Evolutionary conservation across 805 yeast species (phyloP).

Genomic region (Pichia pseudocactophila): DNA sequence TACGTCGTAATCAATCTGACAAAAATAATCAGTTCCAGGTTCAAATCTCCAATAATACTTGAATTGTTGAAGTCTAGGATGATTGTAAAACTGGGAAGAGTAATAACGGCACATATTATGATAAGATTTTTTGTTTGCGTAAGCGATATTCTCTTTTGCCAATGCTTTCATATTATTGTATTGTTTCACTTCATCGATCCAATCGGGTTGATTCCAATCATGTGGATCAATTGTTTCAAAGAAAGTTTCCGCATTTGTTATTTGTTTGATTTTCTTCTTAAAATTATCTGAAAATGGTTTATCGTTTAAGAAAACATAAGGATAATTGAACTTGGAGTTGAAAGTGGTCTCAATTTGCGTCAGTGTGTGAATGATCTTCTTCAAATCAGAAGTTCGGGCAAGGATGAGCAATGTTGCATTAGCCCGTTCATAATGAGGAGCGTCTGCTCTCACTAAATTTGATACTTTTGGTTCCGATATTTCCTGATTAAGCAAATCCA

Average conservation of each 20-base stretch:
- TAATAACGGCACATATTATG: slow-evolving; percentile 84
- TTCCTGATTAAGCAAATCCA: slow-evolving; percentile 27
- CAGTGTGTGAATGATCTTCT: slow-evolving; percentile 43
- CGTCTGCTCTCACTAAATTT: slow-evolving; percentile 24
- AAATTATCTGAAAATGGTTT: slow-evolving; percentile 52
- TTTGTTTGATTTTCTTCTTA: slow-evolving; percentile 33
- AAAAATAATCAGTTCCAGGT: slow-evolving; percentile 60
- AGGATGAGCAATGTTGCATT: slow-evolving; percentile 70
- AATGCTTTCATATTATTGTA: slow-evolving; percentile 29
- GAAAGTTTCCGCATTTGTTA: slow-evolving; percentile 35
- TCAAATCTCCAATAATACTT: slow-evolving; percentile 78
- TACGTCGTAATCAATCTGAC: slow-evolving; percentile 67
- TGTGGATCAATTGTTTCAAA: slow-evolving; percentile 44
- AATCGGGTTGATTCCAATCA: slow-evolving; percentile 40
- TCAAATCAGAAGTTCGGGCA: slow-evolving; percentile 59
- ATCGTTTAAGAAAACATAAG: slow-evolving; percentile 76
- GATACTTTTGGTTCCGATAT: slow-evolving; percentile 42
- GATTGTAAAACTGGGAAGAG: slow-evolving; percentile 52
- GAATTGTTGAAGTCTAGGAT: slow-evolving; percentile 52
- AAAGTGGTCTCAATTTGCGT: slow-evolving; percentile 52
- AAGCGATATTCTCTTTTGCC: slow-evolving; percentile 36
- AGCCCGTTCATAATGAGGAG: slow-evolving; percentile 33
- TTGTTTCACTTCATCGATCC: slow-evolving; percentile 32
- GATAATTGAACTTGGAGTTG: slow-evolving; percentile 65
- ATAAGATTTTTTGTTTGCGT: slow-evolving; percentile 54